Percentiles rank a stretch among this genome's conserved stretches.
Conservation (phyloP, 148 eudicot species). For the Chenopodium suecicum region DNA sequence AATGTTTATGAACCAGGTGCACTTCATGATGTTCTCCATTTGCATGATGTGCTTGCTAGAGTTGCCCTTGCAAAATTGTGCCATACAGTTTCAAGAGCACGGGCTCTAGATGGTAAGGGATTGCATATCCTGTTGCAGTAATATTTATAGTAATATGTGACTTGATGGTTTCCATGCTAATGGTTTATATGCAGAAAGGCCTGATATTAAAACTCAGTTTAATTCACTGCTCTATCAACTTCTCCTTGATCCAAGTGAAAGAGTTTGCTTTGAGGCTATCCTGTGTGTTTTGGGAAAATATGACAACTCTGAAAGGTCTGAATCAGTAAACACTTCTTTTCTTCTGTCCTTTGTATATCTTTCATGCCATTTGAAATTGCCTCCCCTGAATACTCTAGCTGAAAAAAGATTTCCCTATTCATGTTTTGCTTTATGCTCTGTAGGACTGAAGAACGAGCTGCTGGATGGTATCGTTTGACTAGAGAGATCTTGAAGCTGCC, state of each 20-base stretch:
- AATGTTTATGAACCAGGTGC: slow-evolving; percentile 59
- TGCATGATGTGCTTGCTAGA: slow-evolving; percentile 99
- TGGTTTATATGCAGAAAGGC: slow-evolving; percentile 67
- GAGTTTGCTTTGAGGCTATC: slow-evolving; percentile 98
- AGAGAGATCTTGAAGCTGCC: slow-evolving; percentile 94
- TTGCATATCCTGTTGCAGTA: slow-evolving; percentile 5
- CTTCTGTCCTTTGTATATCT: neutral
- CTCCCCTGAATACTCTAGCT: neutral
- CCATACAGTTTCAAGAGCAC: slow-evolving; percentile 86
- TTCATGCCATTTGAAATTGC: slow-evolving; percentile 1
- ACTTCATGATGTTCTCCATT: slow-evolving; percentile 86
- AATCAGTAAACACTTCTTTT: neutral
- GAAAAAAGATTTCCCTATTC: neutral
- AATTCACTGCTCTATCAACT: slow-evolving; percentile 87
- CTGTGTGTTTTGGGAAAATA: slow-evolving; percentile 85
- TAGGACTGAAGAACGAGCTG: slow-evolving; percentile 96
- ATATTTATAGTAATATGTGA: slow-evolving; percentile 4
- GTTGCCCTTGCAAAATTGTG: slow-evolving; percentile 97
- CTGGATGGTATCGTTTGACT: slow-evolving; percentile 95
- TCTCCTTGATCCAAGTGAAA: slow-evolving; percentile 98
- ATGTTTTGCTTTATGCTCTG: slow-evolving; percentile 18
- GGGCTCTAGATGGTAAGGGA: slow-evolving; percentile 78
- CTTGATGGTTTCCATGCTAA: slow-evolving; percentile 14
- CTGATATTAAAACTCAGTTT: slow-evolving; percentile 86
- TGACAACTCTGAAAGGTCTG: slow-evolving; percentile 86